These are phyloP conservation scores for Blastobotrys buckinghamii DNA, from an alignment of 1,139 yeast species.

Conservation along the genomic window DNA sequence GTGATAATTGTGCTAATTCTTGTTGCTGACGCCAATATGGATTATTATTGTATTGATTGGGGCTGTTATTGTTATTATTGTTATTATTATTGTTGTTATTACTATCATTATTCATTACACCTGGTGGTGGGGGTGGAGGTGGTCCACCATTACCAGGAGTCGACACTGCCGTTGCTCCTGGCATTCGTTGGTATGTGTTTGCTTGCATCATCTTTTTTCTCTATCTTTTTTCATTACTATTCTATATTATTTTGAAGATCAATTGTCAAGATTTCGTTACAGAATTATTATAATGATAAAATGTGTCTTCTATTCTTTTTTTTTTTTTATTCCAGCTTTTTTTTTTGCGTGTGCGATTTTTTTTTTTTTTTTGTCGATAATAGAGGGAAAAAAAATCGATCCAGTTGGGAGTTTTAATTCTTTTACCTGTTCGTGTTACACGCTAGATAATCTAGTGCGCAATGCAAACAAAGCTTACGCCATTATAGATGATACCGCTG, in stretches of 20 bases:
- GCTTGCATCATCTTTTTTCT: conserved; percentile 5
- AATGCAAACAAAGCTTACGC: no score
- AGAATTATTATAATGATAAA: no score
- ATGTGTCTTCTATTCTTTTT: background rate
- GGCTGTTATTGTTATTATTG: conserved; percentile 1
- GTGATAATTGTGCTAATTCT: conserved; percentile 71
- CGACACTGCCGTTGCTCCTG: conserved; percentile 1
- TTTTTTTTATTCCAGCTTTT: background rate
- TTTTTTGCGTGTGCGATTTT: no score
- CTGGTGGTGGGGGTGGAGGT: background rate
- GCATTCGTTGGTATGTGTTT: conserved; percentile 7
- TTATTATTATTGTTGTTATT: background rate
- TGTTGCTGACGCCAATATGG: conserved; percentile 84
- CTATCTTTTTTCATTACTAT: conserved; percentile 1
- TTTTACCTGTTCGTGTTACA: no score
- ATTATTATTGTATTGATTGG: conserved; percentile 32
- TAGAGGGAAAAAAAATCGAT: background rate
- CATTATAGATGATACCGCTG: background rate
- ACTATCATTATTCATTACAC: background rate
- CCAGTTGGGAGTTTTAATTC: background rate
- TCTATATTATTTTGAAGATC: no score
- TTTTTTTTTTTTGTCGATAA: background rate
- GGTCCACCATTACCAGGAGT: conserved; percentile 1
- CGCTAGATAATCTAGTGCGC: no score
- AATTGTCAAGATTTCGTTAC: no score